phyloP scores from a whole-genome alignment of 2,329 filamentous ascomycete species.

The Epichloe sp. region DNA sequence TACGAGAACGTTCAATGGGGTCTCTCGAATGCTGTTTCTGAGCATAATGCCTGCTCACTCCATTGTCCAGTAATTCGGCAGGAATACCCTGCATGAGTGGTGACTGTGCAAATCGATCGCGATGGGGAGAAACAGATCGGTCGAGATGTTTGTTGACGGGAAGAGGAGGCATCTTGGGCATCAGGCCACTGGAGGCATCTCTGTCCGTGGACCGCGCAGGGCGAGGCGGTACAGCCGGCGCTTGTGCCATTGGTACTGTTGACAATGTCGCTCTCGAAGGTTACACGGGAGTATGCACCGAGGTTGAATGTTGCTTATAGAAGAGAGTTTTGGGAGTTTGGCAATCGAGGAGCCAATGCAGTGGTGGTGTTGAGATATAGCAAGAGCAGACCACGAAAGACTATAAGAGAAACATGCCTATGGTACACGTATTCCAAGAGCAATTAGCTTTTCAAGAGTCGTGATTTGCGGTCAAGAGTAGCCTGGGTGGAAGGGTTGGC shows the following conservation, averaged over 20 bases:
- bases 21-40: constrained; percentile 23
- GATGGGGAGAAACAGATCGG: constrained; percentile 64
- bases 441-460: constrained; percentile 1
- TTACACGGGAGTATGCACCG: not conserved
- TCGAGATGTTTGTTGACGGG: constrained; percentile 57
- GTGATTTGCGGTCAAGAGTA: constrained; percentile 1
- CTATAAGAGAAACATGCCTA: constrained; percentile 2
- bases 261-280: constrained; percentile 26
- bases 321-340: not conserved
- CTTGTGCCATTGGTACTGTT: constrained; percentile 34
- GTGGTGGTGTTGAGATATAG: not conserved
- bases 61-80: constrained; percentile 24
- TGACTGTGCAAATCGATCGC: constrained; percentile 70
- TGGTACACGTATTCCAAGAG: not conserved
- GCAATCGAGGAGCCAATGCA: not conserved
- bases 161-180: constrained; percentile 68
- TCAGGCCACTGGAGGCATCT: constrained; percentile 20
- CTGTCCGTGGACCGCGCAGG: constrained; percentile 38
- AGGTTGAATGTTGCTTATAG: not conserved
- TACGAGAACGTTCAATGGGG: constrained; percentile 50
- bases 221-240: constrained; percentile 44
- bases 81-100: constrained; percentile 64
- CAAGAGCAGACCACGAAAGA: not conserved
- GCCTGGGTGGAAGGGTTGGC: not conserved
- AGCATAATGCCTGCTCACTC: constrained; percentile 22